Percentiles rank a stretch among this genome's conserved stretches.
Conservation (phyloP, 2,329 filamentous ascomycete species). For the Meredithiella fracta region DNA sequence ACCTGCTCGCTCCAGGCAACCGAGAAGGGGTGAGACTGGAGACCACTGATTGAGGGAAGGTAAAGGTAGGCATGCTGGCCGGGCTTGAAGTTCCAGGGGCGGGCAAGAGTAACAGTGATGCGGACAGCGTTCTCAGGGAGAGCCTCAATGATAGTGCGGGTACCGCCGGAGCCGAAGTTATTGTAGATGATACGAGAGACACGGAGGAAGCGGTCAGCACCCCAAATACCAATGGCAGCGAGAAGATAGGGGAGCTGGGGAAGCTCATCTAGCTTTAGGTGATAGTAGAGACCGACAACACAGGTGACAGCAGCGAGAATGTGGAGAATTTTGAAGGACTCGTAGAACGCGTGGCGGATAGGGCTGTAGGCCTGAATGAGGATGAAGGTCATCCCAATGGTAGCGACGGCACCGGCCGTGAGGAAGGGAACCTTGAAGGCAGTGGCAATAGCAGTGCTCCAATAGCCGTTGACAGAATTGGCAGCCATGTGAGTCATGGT, state of each 20-base stretch:
- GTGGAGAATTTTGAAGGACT: constrained; percentile 59
- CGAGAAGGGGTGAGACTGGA: constrained; percentile 67
- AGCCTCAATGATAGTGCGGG: constrained; percentile 54
- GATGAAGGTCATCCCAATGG: constrained; percentile 44
- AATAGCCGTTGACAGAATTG: constrained; percentile 1
- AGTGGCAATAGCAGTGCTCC: constrained; percentile 6
- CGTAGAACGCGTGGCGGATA: constrained; percentile 63
- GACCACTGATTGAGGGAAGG: constrained; percentile 53
- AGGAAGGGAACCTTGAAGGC: constrained; percentile 10
- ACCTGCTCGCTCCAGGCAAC: constrained; percentile 61
- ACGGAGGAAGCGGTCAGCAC: constrained; percentile 43
- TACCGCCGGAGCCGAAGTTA: constrained; percentile 51
- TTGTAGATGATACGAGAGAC: constrained; percentile 43
- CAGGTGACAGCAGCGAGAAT: constrained; percentile 44
- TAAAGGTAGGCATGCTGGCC: constrained; percentile 71
- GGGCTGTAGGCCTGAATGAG: constrained; percentile 53
- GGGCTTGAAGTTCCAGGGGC: constrained; percentile 59
- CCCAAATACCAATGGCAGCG: constrained; percentile 50
- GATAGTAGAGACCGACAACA: constrained; percentile 51
- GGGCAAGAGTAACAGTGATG: constrained; percentile 56
- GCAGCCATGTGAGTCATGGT: constrained; percentile 26
- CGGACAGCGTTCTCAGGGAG: constrained; percentile 60
- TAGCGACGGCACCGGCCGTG: constrained; percentile 19
- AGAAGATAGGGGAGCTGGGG: constrained; percentile 43
- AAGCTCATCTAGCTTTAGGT: constrained; percentile 37